phyloP scores from a whole-genome alignment of 345 rosid species.

The Garcia nutans region DNA sequence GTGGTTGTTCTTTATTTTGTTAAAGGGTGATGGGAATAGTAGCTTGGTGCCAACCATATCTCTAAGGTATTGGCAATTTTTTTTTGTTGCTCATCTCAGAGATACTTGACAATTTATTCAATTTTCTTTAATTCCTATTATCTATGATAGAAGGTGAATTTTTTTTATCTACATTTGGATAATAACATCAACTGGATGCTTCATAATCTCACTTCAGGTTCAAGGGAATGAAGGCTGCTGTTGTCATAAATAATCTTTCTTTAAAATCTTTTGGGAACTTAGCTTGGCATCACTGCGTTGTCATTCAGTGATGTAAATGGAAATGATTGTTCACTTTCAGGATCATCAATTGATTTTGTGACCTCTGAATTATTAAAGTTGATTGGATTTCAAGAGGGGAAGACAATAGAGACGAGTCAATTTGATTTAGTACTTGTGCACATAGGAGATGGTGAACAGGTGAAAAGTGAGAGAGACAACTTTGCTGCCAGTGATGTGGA shows the following conservation, averaged over 20 bases:
- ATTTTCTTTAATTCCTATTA: conserved; percentile 3
- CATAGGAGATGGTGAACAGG: conserved; percentile 43
- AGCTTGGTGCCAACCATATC: conserved; percentile 39
- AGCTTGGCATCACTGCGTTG: conserved; percentile 51
- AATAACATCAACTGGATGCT: neutral
- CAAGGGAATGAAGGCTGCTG: conserved; percentile 80
- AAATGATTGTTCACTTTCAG: conserved; percentile 22
- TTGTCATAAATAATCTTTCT: conserved; percentile 45
- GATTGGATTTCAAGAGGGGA: conserved; percentile 74
- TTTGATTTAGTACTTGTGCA: conserved; percentile 74
- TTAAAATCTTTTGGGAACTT: conserved; percentile 51
- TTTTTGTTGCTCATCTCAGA: conserved; percentile 31
- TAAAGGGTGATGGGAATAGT: conserved; percentile 37
- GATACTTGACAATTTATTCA: conserved; percentile 35
- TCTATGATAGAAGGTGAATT: neutral
- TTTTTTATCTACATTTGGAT: neutral
- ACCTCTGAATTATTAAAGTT: conserved; percentile 44
- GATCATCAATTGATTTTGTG: conserved; percentile 31
- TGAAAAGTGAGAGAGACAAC: conserved; percentile 20
- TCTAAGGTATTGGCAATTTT: conserved; percentile 50
- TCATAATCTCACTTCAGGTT: conserved; percentile 45
- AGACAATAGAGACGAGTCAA: conserved; percentile 40
- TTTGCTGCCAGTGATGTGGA: conserved; percentile 28
- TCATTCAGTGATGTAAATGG: conserved; percentile 35
- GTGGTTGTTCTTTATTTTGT: conserved; percentile 16